A percentile compares a stretch with the other conserved stretches of the same genome.
Conservation (phyloP, 768 basidiomycete genomes). For the Auriscalpium vulgare region DNA sequence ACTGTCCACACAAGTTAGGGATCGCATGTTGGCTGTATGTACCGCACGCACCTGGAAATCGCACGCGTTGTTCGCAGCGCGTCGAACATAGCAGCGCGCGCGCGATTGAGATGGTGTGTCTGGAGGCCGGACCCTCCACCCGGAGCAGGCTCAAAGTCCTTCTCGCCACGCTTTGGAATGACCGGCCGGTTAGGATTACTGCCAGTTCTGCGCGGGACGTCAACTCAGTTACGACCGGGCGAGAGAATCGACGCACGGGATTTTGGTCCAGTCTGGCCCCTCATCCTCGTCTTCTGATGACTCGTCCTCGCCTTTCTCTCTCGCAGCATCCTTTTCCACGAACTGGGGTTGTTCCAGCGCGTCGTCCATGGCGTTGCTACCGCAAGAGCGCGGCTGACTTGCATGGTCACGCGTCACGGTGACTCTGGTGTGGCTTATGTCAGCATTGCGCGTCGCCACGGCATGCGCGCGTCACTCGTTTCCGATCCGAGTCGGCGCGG, state of each 20-base stretch:
- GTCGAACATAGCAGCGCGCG: slow-evolving; percentile 81
- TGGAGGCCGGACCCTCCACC: slow-evolving; percentile 68
- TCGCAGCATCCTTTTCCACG: slow-evolving; percentile 20
- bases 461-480: too few relatives aligned
- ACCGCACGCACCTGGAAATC: slow-evolving; percentile 62
- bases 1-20: slow-evolving; percentile 28
- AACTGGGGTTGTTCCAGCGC: slow-evolving; percentile 37
- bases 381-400: too few relatives aligned
- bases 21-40: neutral
- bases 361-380: slow-evolving; percentile 59
- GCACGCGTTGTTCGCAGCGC: slow-evolving; percentile 67
- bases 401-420: too few relatives aligned
- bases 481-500: too few relatives aligned
- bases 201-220: neutral
- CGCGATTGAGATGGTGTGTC: slow-evolving; percentile 68
- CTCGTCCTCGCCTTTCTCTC: slow-evolving; percentile 36
- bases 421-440: neutral
- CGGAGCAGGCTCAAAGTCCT: slow-evolving; percentile 85
- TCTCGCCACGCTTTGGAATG: slow-evolving; percentile 95
- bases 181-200: slow-evolving; percentile 42
- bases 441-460: too few relatives aligned
- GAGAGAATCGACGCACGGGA: slow-evolving; percentile 38
- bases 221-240: neutral
- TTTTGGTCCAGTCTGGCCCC: slow-evolving; percentile 76
- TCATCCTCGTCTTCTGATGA: slow-evolving; percentile 72